Conservation (phyloP, 2,329 filamentous ascomycete species). For the Fusarium xyrophilum region DNA sequence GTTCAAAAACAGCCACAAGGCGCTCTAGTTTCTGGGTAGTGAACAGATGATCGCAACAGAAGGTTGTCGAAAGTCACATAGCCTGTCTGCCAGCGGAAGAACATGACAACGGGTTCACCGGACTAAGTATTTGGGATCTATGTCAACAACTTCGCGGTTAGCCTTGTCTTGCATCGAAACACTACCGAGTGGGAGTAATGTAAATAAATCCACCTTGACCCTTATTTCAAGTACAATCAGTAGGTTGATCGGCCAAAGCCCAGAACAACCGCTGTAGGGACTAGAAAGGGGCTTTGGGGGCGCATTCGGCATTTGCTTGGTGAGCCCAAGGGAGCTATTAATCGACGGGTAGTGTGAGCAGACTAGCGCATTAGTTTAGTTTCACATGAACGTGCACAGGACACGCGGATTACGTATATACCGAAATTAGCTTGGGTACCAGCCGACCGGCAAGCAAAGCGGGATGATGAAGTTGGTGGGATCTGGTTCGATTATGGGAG, state of each 20-base stretch:
- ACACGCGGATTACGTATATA: conserved; percentile 25
- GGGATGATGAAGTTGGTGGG: conserved; percentile 31
- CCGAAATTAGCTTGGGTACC: conserved; percentile 31
- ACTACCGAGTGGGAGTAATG: conserved; percentile 1
- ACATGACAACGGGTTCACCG: background rate
- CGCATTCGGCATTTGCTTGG: conserved; percentile 18
- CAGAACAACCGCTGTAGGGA: background rate
- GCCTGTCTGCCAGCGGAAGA: background rate
- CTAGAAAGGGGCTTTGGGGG: background rate
- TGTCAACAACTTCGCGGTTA: conserved; percentile 16
- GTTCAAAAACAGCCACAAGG: background rate
- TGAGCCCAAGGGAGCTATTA: conserved; percentile 1
- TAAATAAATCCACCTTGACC: background rate
- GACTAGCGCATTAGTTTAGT: conserved; percentile 24
- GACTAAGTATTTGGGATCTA: background rate
- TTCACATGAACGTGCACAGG: conserved; percentile 16
- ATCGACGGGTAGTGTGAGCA: conserved; percentile 4
- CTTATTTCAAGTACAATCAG: background rate
- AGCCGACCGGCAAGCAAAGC: conserved; percentile 30
- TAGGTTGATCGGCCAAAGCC: background rate
- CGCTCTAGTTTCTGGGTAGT: background rate
- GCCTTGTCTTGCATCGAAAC: conserved; percentile 31
- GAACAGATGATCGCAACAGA: background rate
- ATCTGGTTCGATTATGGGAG: background rate
- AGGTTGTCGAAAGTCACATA: background rate